Conservation (phyloP, 306 rosid genomes). For the Pterocarpus macrocarpus region DNA sequence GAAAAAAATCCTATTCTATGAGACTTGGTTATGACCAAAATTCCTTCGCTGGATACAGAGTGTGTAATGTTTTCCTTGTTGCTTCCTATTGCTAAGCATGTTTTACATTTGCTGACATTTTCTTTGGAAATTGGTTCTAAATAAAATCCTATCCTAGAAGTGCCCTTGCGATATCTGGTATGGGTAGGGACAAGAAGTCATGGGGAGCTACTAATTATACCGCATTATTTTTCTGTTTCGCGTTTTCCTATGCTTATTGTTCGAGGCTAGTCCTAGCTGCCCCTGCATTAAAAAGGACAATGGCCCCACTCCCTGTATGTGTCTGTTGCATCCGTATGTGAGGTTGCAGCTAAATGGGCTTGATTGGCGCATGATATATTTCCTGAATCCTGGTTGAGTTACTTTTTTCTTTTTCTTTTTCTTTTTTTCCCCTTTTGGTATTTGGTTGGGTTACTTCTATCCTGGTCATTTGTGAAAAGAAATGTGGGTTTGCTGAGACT, state of each 20-base stretch:
- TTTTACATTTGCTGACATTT: background rate
- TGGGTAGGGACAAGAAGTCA: constrained; percentile 50
- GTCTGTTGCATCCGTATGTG: constrained; percentile 25
- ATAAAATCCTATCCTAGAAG: constrained; percentile 44
- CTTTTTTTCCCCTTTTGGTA: too few species aligned
- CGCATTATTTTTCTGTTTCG: too few species aligned
- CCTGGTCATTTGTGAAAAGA: too few species aligned
- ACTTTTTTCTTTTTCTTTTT: too few species aligned
- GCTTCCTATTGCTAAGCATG: too few species aligned
- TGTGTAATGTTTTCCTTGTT: too few species aligned
- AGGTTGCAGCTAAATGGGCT: background rate
- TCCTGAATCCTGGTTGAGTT: background rate
- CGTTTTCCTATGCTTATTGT: too few species aligned
- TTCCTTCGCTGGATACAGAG: background rate
- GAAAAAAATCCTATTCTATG: background rate
- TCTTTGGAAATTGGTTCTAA: constrained; percentile 42
- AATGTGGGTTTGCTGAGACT: background rate
- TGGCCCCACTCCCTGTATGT: background rate
- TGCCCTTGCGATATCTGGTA: constrained; percentile 38
- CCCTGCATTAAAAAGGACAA: too few species aligned
- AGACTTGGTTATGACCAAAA: constrained; percentile 6
- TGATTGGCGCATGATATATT: constrained; percentile 3
- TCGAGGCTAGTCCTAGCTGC: too few species aligned
- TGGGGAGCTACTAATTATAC: background rate
- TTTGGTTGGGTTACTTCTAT: too few species aligned